These are phyloP conservation scores for Cicer bijugum DNA, from an alignment of 306 rosid genomes.

Conservation along the genomic window DNA sequence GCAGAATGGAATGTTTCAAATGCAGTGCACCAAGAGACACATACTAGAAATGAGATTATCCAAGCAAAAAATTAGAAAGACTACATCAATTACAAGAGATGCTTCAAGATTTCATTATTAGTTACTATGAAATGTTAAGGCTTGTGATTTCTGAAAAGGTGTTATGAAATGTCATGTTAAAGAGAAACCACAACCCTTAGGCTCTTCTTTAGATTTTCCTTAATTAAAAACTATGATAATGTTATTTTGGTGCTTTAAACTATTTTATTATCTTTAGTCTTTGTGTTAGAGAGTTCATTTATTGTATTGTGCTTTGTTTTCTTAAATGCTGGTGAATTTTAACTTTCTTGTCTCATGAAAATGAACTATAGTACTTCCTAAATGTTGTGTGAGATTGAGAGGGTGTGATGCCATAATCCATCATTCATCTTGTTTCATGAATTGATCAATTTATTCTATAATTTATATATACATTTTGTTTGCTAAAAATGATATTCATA, in stretches of 20 bases:
- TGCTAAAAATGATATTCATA: no score
- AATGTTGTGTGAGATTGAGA: neutral
- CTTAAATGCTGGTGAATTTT: constrained; percentile 52
- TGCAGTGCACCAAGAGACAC: constrained; percentile 97
- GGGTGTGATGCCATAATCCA: constrained; percentile 5
- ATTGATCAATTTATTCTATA: no score
- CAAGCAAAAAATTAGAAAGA: constrained; percentile 47
- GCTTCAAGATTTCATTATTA: constrained; percentile 47
- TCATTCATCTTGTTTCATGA: neutral
- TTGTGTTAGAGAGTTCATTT: constrained; percentile 55
- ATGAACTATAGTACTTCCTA: constrained; percentile 14
- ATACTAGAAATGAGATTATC: constrained; percentile 51
- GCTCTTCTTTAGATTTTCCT: constrained; percentile 51
- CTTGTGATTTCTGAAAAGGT: constrained; percentile 36
- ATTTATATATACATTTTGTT: no score
- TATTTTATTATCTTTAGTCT: constrained; percentile 41
- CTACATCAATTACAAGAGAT: constrained; percentile 37
- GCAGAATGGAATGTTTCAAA: constrained; percentile 94
- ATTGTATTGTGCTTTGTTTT: constrained; percentile 59
- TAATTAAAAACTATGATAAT: constrained; percentile 44
- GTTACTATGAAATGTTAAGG: constrained; percentile 50
- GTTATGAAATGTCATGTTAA: constrained; percentile 43
- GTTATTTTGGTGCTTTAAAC: constrained; percentile 58
- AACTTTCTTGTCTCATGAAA: constrained; percentile 39
- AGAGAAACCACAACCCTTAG: constrained; percentile 50